These are phyloP conservation scores for Magnolia sinica DNA, from an alignment of 164 flowering plant genomes.

Conservation along the genomic window DNA sequence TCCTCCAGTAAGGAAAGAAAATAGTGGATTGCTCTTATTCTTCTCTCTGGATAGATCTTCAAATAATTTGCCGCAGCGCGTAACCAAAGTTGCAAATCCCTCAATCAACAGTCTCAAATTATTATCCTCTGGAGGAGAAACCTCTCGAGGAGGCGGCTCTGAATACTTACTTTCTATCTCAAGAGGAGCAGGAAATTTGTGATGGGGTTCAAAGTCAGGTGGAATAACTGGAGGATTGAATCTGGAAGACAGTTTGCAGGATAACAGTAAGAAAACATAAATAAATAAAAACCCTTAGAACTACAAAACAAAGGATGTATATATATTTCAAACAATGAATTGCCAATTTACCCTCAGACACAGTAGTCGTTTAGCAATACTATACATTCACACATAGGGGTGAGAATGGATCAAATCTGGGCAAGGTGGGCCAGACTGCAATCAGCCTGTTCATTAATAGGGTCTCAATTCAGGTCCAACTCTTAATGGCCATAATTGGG, in stretches of 20 bases:
- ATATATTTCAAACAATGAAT: not conserved
- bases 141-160: constrained; percentile 69
- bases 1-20: constrained; percentile 80
- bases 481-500: too few species aligned
- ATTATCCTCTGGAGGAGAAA: constrained; percentile 77
- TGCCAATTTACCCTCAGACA: not conserved
- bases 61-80: constrained; percentile 84
- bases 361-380: not conserved
- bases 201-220: constrained; percentile 64
- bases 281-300: not conserved
- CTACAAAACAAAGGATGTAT: not conserved
- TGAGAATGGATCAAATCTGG: too few species aligned
- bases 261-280: constrained; percentile 2
- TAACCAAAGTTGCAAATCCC: constrained; percentile 84
- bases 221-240: constrained; percentile 85
- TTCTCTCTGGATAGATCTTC: constrained; percentile 92
- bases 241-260: constrained; percentile 37
- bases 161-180: constrained; percentile 28
- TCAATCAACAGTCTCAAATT: constrained; percentile 70
- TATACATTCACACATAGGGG: too few species aligned
- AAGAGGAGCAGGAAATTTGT: constrained; percentile 63
- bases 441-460: too few species aligned
- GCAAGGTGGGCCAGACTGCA: too few species aligned
- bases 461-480: too few species aligned
- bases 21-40: constrained; percentile 70